Evolutionary conservation across 1,284 basidiomycete species (phyloP), one percentile per base, ranked within the genome.

Genomic region (Ganoderma lingzhi): DNA sequence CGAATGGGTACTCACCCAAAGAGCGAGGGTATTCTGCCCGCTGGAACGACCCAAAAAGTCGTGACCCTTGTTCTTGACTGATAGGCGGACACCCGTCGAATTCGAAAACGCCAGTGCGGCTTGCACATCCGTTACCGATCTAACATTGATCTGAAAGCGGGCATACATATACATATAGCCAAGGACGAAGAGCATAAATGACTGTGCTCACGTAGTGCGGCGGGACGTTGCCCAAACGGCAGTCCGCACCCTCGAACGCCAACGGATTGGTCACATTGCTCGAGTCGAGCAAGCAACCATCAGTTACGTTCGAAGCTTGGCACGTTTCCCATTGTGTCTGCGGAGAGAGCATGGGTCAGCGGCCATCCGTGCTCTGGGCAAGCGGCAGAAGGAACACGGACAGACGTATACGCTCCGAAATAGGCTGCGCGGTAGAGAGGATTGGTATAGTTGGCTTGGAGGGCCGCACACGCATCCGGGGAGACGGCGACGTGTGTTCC

Each of bases 21-120:
- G 71, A 15, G 74, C 65, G 15, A 82, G 74, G 1, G 80, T 78
- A 45, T 74, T 73, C 32, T 71, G 70, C 17, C 75, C 74, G 62
- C 78, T 79, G 0, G 80, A 81, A 23, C 82, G 76, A 19, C 82
- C 82, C 70, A 80, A 80, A 72, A 81, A 83, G 69, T 83, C 82
- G 66, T 83, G 82, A 1, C 82, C 82, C 62, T 81, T 80, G 72
- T 82, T 83, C 72, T 84, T 84, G 44, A 84, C 81, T 2, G 80
- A 80, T 0, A 85, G 71, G 2, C 75, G 78, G 9, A 82, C 74
- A 6, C 80, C 79, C 3, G 81, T 82, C n/a, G 44, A 37, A 9
- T 68, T 65, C 1, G 81, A 80, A 72, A 84, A 84, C 6, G 59
- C 65, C 42, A 81, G 78, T 1, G 80, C 80, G 0, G 76, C 73